Evolutionary conservation across 768 basidiomycete species (phyloP).

Genomic region (Lentinus tigrinus): DNA sequence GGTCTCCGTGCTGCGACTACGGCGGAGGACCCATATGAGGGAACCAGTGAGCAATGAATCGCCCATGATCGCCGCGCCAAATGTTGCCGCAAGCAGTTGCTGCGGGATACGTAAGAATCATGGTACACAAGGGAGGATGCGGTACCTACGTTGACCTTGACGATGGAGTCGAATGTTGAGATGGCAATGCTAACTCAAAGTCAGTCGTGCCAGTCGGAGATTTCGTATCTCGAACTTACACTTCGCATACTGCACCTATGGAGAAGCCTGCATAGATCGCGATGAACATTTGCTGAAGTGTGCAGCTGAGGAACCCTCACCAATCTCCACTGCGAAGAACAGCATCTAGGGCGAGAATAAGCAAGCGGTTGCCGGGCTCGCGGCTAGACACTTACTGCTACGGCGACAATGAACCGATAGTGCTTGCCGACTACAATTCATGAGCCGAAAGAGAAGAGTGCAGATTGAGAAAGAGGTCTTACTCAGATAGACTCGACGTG

Average conservation of each 20-base stretch:
- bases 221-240: background rate
- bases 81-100: background rate
- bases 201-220: too few relatives aligned
- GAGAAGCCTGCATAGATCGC: background rate
- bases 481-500: constrained; percentile 4
- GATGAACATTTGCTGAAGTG: background rate
- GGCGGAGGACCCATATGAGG: background rate
- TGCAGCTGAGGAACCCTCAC: too few relatives aligned
- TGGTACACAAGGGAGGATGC: too few relatives aligned
- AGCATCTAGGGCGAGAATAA: background rate
- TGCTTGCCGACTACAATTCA: background rate
- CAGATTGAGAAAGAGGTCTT: background rate
- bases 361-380: background rate
- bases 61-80: background rate
- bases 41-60: constrained; percentile 9
- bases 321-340: background rate
- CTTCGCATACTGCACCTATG: background rate
- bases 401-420: background rate
- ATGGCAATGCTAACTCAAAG: background rate
- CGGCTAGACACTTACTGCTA: background rate
- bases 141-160: background rate
- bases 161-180: background rate
- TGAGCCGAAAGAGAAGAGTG: background rate
- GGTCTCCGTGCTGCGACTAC: background rate
- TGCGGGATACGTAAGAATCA: background rate